Evolutionary conservation across 164 flowering plant genomes (phyloP).

Genomic region (Magnolia officinalis): DNA sequence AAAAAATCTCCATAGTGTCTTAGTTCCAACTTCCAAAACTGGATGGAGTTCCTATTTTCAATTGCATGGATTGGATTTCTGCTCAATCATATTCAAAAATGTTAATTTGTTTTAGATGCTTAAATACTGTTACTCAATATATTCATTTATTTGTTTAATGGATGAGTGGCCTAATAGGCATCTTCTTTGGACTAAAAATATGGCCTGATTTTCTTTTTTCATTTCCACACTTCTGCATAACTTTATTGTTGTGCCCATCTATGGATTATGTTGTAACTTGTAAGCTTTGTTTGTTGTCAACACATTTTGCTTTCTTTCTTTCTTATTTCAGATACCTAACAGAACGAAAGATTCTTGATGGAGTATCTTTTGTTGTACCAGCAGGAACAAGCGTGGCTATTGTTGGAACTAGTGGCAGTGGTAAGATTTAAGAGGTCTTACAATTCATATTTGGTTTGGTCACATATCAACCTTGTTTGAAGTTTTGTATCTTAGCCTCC

Average conservation of each 20-base stretch:
- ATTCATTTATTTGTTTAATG: too few relatives aligned
- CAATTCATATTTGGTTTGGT: not conserved
- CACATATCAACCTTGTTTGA: not conserved
- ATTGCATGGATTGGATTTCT: too few relatives aligned
- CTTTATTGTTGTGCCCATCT: not conserved
- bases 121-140: too few relatives aligned
- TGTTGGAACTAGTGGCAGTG: constrained; percentile 99
- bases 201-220: not conserved
- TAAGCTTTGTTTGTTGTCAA: not conserved
- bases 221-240: not conserved
- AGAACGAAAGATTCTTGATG: constrained; percentile 94
- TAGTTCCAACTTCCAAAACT: too few relatives aligned
- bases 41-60: too few relatives aligned
- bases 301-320: constrained; percentile 3
- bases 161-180: too few relatives aligned
- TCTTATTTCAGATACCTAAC: constrained; percentile 54
- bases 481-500: not conserved
- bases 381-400: constrained; percentile 96
- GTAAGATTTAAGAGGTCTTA: constrained; percentile 39
- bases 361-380: constrained; percentile 79
- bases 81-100: too few relatives aligned
- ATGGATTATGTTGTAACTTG: not conserved
- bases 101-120: too few relatives aligned
- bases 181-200: too few relatives aligned
- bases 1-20: too few relatives aligned